Evolutionary conservation across 208 protist species (phyloP).

Genomic region (Leishmania amazonensis): DNA sequence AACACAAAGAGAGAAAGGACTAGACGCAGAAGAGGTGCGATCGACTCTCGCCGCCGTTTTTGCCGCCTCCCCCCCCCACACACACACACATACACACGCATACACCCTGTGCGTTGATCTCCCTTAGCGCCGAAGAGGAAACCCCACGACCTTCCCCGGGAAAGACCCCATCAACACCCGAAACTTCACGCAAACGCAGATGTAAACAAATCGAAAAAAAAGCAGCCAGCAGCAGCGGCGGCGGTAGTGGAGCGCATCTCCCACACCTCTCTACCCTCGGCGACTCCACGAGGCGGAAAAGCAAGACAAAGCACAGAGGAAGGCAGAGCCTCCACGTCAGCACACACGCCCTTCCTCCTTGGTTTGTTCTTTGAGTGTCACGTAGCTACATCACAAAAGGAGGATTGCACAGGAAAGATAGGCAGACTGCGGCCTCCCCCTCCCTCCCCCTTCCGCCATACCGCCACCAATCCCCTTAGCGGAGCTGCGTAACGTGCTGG

Average conservation of each 20-base stretch:
- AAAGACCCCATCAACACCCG: not conserved
- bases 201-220: not conserved
- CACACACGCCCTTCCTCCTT: not conserved
- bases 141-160: not conserved
- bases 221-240: not conserved
- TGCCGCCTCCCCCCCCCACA: not conserved
- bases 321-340: not conserved
- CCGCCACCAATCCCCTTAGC: constrained; percentile 21
- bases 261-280: not conserved
- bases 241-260: not conserved
- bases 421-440: not conserved
- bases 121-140: not conserved
- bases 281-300: not conserved
- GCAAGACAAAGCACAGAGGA: not conserved
- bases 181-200: not conserved
- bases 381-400: not conserved
- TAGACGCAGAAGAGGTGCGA: not conserved
- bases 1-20: not conserved
- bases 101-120: not conserved
- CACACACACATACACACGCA: not conserved
- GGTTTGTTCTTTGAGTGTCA: not conserved
- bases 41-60: not conserved
- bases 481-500: constrained; percentile 53
- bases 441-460: not conserved
- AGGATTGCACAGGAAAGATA: not conserved